Evolutionary conservation across 2,329 filamentous ascomycete species (phyloP).

Genomic region (Aspergillus novofumigatus): DNA sequence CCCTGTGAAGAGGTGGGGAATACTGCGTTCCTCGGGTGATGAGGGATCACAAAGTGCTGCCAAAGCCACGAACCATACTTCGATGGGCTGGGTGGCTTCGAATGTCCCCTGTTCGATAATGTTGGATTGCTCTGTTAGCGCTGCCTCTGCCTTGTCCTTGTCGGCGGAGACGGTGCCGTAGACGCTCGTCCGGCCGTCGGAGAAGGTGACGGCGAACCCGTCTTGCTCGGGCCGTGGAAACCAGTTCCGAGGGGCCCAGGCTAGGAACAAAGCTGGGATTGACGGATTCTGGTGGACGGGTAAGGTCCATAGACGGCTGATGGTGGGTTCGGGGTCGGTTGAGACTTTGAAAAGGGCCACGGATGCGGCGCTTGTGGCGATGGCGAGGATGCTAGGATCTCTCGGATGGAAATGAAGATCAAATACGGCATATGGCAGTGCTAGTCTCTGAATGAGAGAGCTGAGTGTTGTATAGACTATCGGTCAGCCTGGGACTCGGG

Average conservation of each 20-base stretch:
- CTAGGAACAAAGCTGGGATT: slow-evolving; percentile 66
- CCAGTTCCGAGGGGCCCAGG: slow-evolving; percentile 60
- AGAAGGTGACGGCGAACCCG: slow-evolving; percentile 67
- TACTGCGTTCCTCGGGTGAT: neutral
- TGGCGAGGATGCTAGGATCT: slow-evolving; percentile 58
- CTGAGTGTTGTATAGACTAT: slow-evolving; percentile 35
- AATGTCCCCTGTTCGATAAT: slow-evolving; percentile 24
- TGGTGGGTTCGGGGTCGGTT: slow-evolving; percentile 14
- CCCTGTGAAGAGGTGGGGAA: slow-evolving; percentile 34
- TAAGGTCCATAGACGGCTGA: slow-evolving; percentile 41
- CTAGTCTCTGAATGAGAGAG: slow-evolving; percentile 54
- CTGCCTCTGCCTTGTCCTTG: neutral
- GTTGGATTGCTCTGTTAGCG: slow-evolving; percentile 8
- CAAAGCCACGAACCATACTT: slow-evolving; percentile 39
- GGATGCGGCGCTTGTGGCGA: slow-evolving; percentile 68
- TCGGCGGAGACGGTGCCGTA: slow-evolving; percentile 41
- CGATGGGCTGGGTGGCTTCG: slow-evolving; percentile 30
- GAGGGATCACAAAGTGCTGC: slow-evolving; percentile 13
- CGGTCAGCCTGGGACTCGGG: neutral
- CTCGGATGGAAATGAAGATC: slow-evolving; percentile 75
- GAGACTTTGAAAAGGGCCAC: slow-evolving; percentile 35
- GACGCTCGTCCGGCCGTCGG: slow-evolving; percentile 60
- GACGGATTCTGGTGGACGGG: slow-evolving; percentile 50
- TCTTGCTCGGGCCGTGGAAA: slow-evolving; percentile 27
- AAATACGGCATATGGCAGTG: slow-evolving; percentile 69